Conservation (phyloP, 2,329 filamentous ascomycete species). For the Diaporthe humulicola region DNA sequence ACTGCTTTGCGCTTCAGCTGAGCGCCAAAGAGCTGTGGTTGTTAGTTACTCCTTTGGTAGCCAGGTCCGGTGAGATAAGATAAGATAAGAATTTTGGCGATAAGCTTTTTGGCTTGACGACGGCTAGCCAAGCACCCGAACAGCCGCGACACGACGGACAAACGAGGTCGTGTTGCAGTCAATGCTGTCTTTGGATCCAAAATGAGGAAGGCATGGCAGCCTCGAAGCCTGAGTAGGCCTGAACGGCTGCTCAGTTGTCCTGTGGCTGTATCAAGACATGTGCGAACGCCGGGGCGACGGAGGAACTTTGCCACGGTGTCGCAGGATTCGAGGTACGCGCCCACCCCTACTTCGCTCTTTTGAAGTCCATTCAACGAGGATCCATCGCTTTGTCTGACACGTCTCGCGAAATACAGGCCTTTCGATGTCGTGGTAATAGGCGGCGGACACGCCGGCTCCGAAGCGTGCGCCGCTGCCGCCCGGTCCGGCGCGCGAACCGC, state of each 20-base stretch:
- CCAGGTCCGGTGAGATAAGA: neutral
- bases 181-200: constrained; percentile 25
- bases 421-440: constrained; percentile 97
- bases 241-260: constrained; percentile 38
- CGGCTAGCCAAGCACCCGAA: neutral
- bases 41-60: neutral
- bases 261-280: constrained; percentile 29
- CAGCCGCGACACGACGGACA: neutral
- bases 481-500: constrained; percentile 90
- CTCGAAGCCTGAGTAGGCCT: constrained; percentile 46
- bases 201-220: constrained; percentile 50
- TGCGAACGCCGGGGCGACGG: constrained; percentile 32
- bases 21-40: neutral
- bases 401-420: constrained; percentile 59
- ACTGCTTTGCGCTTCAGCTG: neutral
- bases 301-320: constrained; percentile 50
- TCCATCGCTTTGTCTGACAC: neutral
- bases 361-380: neutral
- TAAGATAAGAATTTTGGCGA: constrained; percentile 13
- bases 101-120: constrained; percentile 20
- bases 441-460: constrained; percentile 94
- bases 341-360: neutral
- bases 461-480: constrained; percentile 92
- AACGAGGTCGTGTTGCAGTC: neutral
- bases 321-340: constrained; percentile 47